Base-by-base conservation (phyloP, 139 green algal species). In the Tetraselmis striata region DNA sequence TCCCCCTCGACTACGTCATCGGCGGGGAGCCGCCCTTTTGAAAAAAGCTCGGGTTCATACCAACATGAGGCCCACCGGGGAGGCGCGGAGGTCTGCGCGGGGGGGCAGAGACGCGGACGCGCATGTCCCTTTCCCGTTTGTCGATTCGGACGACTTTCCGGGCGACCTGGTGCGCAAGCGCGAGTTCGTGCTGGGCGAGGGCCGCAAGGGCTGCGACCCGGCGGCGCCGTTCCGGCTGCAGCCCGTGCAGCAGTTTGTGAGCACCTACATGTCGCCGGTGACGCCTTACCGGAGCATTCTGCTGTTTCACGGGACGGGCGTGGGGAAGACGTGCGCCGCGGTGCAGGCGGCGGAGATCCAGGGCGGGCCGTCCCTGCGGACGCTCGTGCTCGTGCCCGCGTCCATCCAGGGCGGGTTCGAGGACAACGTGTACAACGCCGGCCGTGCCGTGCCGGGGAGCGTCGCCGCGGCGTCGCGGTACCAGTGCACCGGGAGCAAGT, bases 271-370 rank as follows among this genome's bases (percentile, higher is more conserved):
- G n/a, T 59, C 80, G 67, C 80, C 80, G 2, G 1, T 24, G 23
- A 80, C 80, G 30, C 58, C 59, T 1, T 76, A 79, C 30, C 29
- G 25, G 24, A 28, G 5, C 2, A 1, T 84, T 59, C 80, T 84
- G 23, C 30, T 84, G 31, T 84, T 84, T 59, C 80, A 84, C 80
- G 80, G 59, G 11, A 74, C 78, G n/a, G 80, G 80, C 30, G 75
- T 79, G 29, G 80, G 80, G 11, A 84, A 84, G 80, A 59, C 67
- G 18, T 84, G 80, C 80, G 67, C 30, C 2, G 80, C 80, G 31
- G 67, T 84, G 5, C 27, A 29, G 25, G 77, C 79, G 32, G 80
- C 74, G 31, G 80, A 84, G 59, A 23, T 32, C 26, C 79, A 79
- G 11, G 67, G 2, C 18, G 80, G 5, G 18, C 2, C 23, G 45